phyloP scores from a whole-genome alignment of 176 grass and related monocot species.

The Musa troglodytarum region DNA sequence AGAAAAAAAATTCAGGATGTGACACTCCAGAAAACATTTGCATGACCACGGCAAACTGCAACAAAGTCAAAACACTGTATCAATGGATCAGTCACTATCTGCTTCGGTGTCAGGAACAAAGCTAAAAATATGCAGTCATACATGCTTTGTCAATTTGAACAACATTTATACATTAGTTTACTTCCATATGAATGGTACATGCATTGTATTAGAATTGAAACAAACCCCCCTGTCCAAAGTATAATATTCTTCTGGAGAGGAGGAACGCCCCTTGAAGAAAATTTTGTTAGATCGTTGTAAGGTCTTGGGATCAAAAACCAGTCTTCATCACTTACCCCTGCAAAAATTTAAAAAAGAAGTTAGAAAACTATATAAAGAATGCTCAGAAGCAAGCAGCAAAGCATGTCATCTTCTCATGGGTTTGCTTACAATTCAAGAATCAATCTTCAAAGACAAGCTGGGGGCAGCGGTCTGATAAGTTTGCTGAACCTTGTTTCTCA shows the following conservation, averaged over 20 bases:
- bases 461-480: constrained; percentile 23
- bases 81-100: no score
- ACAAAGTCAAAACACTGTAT: no score
- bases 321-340: neutral
- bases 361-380: no score
- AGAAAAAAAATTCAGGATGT: no score
- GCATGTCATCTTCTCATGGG: constrained; percentile 45
- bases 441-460: constrained; percentile 39
- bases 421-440: constrained; percentile 58
- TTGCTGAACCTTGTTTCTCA: constrained; percentile 54
- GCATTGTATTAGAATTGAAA: neutral
- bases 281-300: no score
- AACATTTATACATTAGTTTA: neutral
- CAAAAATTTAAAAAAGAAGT: neutral
- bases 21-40: no score
- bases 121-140: neutral
- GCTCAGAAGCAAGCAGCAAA: neutral
- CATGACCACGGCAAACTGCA: no score
- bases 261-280: neutral
- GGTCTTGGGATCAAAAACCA: no score
- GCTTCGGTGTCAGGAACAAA: no score
- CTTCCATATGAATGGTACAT: neutral
- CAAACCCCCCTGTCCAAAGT: neutral
- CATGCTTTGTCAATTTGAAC: neutral
- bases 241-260: constrained; percentile 4